These are phyloP conservation scores for Pulicaria dysenterica DNA, from an alignment of 129 eudicot species.

Conservation along the genomic window DNA sequence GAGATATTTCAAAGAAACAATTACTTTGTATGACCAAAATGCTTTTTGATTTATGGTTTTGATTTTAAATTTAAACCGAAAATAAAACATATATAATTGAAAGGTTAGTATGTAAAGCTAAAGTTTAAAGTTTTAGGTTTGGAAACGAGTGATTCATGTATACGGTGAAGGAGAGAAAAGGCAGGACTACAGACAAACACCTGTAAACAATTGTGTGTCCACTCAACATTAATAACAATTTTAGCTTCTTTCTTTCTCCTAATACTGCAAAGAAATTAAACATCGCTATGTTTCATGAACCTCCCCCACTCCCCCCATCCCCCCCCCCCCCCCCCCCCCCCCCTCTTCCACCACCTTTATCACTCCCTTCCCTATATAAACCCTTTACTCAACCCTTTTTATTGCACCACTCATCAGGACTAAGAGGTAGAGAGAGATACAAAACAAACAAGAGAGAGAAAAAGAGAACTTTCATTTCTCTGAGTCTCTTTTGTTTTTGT, in stretches of 20 bases:
- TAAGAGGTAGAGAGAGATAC: slow-evolving; percentile 12
- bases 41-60: slow-evolving; percentile 11
- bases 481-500: slow-evolving; percentile 31
- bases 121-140: slow-evolving; percentile 26
- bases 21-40: slow-evolving; percentile 32
- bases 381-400: slow-evolving; percentile 15
- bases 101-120: slow-evolving; percentile 34
- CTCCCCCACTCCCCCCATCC: too few relatives aligned
- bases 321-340: too few relatives aligned
- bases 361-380: slow-evolving; percentile 37
- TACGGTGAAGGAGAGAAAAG: slow-evolving; percentile 16
- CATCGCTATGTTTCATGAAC: neutral
- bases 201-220: slow-evolving; percentile 25
- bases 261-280: slow-evolving; percentile 24
- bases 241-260: slow-evolving; percentile 29
- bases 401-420: slow-evolving; percentile 33
- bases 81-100: slow-evolving; percentile 13
- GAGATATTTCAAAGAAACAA: neutral
- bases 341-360: slow-evolving; percentile 19
- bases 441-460: slow-evolving; percentile 9
- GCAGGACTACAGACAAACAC: neutral
- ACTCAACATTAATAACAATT: slow-evolving; percentile 24
- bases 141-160: slow-evolving; percentile 19
- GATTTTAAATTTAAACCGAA: slow-evolving; percentile 15
- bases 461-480: slow-evolving; percentile 11